These are phyloP conservation scores for Penicillium dipodomyicola DNA, from an alignment of 495 filamentous ascomycete species.

Conservation along the genomic window DNA sequence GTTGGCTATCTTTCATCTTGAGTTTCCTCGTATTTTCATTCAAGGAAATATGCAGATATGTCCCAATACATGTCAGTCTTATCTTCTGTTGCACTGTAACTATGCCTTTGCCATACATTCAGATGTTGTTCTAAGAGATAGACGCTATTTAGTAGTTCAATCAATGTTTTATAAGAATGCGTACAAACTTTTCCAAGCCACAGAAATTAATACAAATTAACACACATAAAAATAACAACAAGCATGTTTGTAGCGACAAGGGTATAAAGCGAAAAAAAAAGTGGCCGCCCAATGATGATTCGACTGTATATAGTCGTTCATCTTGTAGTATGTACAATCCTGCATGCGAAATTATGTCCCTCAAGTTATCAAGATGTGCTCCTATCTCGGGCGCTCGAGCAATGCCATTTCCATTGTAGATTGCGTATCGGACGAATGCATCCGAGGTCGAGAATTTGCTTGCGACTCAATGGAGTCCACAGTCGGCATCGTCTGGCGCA, in stretches of 20 bases:
- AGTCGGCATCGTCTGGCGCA: slow-evolving; percentile 17
- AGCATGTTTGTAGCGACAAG: slow-evolving; percentile 1
- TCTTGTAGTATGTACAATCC: neutral
- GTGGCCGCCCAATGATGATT: slow-evolving; percentile 2
- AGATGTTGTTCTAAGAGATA: neutral
- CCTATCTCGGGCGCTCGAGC: neutral
- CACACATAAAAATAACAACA: neutral
- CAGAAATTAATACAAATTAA: neutral
- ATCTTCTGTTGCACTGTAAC: neutral
- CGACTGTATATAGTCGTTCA: neutral
- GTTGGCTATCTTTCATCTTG: neutral
- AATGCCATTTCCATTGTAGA: slow-evolving; percentile 10
- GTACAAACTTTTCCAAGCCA: neutral
- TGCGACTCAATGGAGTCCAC: slow-evolving; percentile 2
- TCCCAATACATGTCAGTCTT: too few relatives aligned
- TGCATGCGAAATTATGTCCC: neutral
- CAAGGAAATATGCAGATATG: neutral
- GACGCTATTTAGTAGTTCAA: neutral
- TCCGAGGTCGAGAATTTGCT: neutral
- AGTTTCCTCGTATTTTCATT: neutral
- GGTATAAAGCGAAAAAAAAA: slow-evolving; percentile 8
- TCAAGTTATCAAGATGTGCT: too few relatives aligned
- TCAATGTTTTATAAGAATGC: neutral
- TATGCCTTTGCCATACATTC: neutral
- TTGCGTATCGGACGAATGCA: neutral